Conservation (phyloP, 2,329 filamentous ascomycete species). For the Zopfia rhizophila region DNA sequence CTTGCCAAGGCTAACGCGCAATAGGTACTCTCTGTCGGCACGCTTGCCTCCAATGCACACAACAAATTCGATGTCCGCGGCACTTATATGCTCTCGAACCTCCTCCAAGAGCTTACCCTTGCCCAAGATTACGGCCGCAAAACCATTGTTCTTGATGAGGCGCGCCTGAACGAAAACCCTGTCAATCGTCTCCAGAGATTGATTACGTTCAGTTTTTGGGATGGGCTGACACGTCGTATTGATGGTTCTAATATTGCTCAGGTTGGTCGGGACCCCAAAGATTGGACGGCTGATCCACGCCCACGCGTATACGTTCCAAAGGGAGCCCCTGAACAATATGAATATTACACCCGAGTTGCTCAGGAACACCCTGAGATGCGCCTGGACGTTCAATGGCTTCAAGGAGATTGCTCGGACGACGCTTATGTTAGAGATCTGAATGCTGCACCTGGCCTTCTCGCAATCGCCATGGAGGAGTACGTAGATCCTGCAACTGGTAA, state of each 20-base stretch:
- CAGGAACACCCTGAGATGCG: slow-evolving; percentile 82
- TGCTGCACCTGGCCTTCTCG: slow-evolving; percentile 85
- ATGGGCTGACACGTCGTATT: slow-evolving; percentile 86
- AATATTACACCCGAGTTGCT: slow-evolving; percentile 87
- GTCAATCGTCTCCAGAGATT: slow-evolving; percentile 87
- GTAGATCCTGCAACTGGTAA: slow-evolving; percentile 73
- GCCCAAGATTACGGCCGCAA: slow-evolving; percentile 91
- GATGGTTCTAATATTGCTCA: slow-evolving; percentile 88
- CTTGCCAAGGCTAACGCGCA: slow-evolving; percentile 34
- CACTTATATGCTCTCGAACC: slow-evolving; percentile 96
- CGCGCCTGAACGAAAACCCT: slow-evolving; percentile 92
- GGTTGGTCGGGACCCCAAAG: slow-evolving; percentile 90
- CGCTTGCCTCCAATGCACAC: slow-evolving; percentile 84
- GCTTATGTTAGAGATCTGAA: slow-evolving; percentile 87
- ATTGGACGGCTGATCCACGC: slow-evolving; percentile 90
- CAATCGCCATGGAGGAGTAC: slow-evolving; percentile 85
- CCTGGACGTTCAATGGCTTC: slow-evolving; percentile 85
- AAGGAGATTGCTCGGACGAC: slow-evolving; percentile 76
- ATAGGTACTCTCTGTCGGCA: slow-evolving; percentile 83
- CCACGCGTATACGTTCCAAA: slow-evolving; percentile 91
- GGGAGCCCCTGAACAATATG: slow-evolving; percentile 85
- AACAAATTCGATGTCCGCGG: slow-evolving; percentile 91
- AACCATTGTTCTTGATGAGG: slow-evolving; percentile 90
- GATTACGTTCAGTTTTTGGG: slow-evolving; percentile 93
- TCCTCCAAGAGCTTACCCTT: slow-evolving; percentile 92